Percentiles rank a stretch among this genome's conserved stretches.
Conservation (phyloP, 495 filamentous ascomycete species). For the Podospora sp. region DNA sequence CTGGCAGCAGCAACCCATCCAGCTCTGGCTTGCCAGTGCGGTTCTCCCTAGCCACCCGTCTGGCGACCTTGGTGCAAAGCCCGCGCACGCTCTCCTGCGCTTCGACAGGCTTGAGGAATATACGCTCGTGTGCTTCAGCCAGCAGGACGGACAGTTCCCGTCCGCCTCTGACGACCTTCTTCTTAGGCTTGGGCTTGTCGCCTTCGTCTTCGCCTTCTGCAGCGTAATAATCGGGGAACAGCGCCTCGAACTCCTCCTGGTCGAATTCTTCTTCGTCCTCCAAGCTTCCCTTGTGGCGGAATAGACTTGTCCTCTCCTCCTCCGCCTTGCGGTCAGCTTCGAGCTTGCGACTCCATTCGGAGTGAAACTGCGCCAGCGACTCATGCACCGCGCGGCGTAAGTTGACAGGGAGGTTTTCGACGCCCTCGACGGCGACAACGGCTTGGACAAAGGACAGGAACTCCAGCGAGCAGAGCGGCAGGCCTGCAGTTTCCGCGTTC, state of each 20-base stretch:
- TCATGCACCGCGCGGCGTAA: slow-evolving; percentile 45
- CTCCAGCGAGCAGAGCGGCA: slow-evolving; percentile 50
- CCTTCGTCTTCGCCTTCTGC: slow-evolving; percentile 37
- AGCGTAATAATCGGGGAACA: slow-evolving; percentile 78
- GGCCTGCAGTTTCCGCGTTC: slow-evolving; percentile 23
- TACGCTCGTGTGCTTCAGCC: slow-evolving; percentile 49
- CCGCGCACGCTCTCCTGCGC: slow-evolving; percentile 39
- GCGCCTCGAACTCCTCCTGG: slow-evolving; percentile 70
- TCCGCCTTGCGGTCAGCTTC: slow-evolving; percentile 71
- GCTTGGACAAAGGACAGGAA: slow-evolving; percentile 46
- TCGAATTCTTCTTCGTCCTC: slow-evolving; percentile 76
- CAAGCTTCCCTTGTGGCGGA: slow-evolving; percentile 74
- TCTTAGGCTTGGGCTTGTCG: slow-evolving; percentile 22
- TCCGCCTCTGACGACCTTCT: slow-evolving; percentile 29
- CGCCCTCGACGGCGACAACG: slow-evolving; percentile 46
- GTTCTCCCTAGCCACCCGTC: slow-evolving; percentile 34
- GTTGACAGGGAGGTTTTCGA: slow-evolving; percentile 37
- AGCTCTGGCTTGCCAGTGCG: slow-evolving; percentile 37
- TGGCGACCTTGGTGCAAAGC: slow-evolving; percentile 44
- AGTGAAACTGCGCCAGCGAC: slow-evolving; percentile 70
- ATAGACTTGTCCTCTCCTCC: slow-evolving; percentile 71
- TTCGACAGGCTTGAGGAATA: slow-evolving; percentile 47
- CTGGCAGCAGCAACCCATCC: slow-evolving; percentile 61
- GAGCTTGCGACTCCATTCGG: slow-evolving; percentile 75
- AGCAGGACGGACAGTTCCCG: slow-evolving; percentile 51